Percentiles rank a stretch among this genome's conserved stretches.
Evolutionary conservation across 2,329 filamentous ascomycete genomes (phyloP).

Genomic region (Aspergillus cejpii): DNA sequence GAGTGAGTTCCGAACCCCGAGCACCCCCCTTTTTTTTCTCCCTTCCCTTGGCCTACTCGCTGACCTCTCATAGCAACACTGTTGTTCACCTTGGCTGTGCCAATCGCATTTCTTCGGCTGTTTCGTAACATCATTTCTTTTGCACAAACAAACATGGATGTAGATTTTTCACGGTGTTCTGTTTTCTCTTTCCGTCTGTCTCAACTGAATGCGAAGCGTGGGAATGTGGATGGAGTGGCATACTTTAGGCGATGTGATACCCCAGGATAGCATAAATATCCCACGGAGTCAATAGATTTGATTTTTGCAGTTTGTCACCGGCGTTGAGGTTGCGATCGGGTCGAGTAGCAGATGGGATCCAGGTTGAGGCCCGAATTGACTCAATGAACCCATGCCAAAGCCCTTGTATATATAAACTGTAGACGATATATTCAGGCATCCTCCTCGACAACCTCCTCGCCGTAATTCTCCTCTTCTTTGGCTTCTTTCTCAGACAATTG

Average conservation of each 20-base stretch:
- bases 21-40: too few relatives aligned
- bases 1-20: too few relatives aligned
- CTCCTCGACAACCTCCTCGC: conserved; percentile 68
- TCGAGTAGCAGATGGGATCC: not conserved
- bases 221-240: conserved; percentile 13
- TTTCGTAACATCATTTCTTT: conserved; percentile 16
- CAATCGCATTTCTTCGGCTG: conserved; percentile 35
- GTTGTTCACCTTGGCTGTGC: conserved; percentile 79
- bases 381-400: too few relatives aligned
- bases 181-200: conserved; percentile 12
- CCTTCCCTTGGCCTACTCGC: conserved; percentile 3
- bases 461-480: conserved; percentile 60
- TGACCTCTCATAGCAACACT: conserved; percentile 36
- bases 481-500: conserved; percentile 35
- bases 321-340: not conserved
- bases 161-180: conserved; percentile 12
- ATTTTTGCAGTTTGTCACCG: not conserved
- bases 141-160: conserved; percentile 9
- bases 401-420: too few relatives aligned
- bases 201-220: conserved; percentile 6
- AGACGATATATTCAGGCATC: conserved; percentile 42
- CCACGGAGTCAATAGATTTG: conserved; percentile 14
- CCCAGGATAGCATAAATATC: conserved; percentile 27
- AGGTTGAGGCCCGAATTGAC: not conserved
- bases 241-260: conserved; percentile 33